Percentiles rank a stretch among this genome's conserved stretches.
phyloP scores from a whole-genome alignment of 1,284 basidiomycete species.

The Lignosus rhinocerotis region DNA sequence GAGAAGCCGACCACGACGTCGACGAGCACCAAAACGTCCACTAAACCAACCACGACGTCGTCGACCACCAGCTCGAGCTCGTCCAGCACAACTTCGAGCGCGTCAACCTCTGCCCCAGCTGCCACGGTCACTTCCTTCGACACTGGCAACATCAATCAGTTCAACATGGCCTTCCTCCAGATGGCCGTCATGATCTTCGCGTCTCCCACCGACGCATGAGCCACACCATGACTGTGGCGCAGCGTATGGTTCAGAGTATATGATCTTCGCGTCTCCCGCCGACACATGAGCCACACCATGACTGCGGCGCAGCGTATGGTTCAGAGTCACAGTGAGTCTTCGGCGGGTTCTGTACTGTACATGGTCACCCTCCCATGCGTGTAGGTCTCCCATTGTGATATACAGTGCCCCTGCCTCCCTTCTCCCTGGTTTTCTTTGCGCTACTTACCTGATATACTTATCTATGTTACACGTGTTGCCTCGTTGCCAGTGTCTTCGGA shows the following conservation, averaged over 20 bases:
- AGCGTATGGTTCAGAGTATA: no score
- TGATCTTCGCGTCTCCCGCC: constrained; percentile 2
- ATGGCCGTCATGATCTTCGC: constrained; percentile 14
- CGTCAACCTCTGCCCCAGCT: constrained; percentile 6
- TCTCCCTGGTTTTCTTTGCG: no score
- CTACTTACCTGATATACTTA: no score
- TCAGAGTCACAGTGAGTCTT: no score
- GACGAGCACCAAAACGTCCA: not conserved
- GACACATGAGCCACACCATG: not conserved
- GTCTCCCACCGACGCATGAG: not conserved
- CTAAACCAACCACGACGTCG: not conserved
- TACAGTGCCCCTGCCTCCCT: no score
- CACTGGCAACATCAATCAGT: constrained; percentile 22
- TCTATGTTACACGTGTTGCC: no score
- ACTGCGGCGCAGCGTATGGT: no score
- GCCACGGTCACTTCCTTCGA: constrained; percentile 16
- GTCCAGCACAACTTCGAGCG: not conserved
- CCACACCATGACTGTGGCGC: no score
- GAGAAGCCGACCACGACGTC: constrained; percentile 17
- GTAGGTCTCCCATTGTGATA: no score
- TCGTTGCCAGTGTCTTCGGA: no score
- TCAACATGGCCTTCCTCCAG: constrained; percentile 26
- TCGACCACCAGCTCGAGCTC: constrained; percentile 5
- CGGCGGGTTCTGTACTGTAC: no score
- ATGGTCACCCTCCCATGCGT: no score